phyloP scores from a whole-genome alignment of 2,329 filamentous ascomycete genomes.

The Paecilomyces fulvus region DNA sequence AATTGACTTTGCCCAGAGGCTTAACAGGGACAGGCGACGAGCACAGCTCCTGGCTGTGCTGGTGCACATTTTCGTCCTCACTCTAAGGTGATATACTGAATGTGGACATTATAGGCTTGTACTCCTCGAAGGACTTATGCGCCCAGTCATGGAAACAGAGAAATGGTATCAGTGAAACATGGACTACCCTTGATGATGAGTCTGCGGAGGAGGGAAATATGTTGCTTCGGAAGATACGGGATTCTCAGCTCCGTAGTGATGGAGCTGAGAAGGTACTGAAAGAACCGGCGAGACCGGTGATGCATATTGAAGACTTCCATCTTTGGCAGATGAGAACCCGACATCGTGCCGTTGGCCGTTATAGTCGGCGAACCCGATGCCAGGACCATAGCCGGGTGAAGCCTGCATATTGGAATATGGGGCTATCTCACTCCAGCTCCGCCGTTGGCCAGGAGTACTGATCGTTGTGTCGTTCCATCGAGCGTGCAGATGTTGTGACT shows the following conservation, averaged over 20 bases:
- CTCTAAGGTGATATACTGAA: neutral
- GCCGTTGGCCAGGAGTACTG: conserved; percentile 17
- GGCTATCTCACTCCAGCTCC: conserved; percentile 15
- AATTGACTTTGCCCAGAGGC: neutral
- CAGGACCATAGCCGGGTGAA: conserved; percentile 9
- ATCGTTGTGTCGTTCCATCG: conserved; percentile 28
- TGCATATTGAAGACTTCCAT: neutral
- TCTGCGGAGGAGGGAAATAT: neutral
- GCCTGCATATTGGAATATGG: conserved; percentile 8
- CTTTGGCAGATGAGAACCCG: conserved; percentile 6
- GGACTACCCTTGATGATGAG: neutral
- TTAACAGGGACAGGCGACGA: neutral
- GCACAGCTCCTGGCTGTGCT: neutral
- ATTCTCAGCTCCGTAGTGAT: neutral
- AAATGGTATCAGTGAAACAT: neutral
- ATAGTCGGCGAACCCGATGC: conserved; percentile 19
- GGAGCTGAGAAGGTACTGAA: neutral
- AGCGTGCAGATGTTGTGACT: conserved; percentile 21
- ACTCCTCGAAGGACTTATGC: neutral
- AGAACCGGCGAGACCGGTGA: neutral
- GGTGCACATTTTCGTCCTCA: neutral
- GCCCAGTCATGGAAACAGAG: neutral
- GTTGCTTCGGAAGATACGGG: neutral
- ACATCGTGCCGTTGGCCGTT: conserved; percentile 18
- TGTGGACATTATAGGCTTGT: neutral